Evolutionary conservation across 345 rosid genomes (phyloP).

Genomic region (Eucalyptus virginea): DNA sequence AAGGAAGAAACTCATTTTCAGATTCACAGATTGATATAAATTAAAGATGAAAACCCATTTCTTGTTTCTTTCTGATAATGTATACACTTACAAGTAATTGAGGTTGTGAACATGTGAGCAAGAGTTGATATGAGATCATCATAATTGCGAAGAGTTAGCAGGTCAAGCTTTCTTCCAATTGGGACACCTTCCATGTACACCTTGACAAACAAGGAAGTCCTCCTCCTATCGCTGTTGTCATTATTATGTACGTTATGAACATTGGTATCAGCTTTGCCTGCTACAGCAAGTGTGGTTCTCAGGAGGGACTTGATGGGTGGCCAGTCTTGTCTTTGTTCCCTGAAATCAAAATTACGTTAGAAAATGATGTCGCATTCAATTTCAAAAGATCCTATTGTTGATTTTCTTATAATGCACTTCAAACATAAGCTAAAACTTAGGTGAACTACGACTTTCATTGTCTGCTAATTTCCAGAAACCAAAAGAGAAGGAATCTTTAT

Average conservation of each 20-base stretch:
- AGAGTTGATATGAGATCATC: conserved; percentile 14
- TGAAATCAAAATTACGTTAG: neutral
- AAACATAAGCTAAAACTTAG: neutral
- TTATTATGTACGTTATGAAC: neutral
- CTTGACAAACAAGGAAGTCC: conserved; percentile 26
- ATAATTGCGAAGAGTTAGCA: conserved; percentile 31
- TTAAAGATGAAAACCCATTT: neutral
- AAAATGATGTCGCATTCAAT: neutral
- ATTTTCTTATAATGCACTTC: neutral
- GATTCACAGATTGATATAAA: neutral
- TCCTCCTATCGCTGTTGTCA: neutral
- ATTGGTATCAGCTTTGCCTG: neutral
- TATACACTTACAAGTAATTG: conserved; percentile 17
- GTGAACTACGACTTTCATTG: neutral
- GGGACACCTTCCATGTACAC: conserved; percentile 63
- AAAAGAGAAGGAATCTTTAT: neutral
- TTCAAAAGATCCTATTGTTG: neutral
- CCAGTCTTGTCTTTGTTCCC: conserved; percentile 8
- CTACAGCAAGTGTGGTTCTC: conserved; percentile 9
- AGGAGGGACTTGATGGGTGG: conserved; percentile 19
- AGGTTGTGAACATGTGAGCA: conserved; percentile 20
- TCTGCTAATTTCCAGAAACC: neutral
- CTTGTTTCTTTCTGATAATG: neutral
- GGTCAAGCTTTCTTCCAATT: conserved; percentile 56
- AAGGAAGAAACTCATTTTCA: neutral